A percentile compares a stretch with the other conserved stretches of the same genome.
Evolutionary conservation across 176 grass and related monocot species (phyloP).

Genomic region (Musa troglodytarum): DNA sequence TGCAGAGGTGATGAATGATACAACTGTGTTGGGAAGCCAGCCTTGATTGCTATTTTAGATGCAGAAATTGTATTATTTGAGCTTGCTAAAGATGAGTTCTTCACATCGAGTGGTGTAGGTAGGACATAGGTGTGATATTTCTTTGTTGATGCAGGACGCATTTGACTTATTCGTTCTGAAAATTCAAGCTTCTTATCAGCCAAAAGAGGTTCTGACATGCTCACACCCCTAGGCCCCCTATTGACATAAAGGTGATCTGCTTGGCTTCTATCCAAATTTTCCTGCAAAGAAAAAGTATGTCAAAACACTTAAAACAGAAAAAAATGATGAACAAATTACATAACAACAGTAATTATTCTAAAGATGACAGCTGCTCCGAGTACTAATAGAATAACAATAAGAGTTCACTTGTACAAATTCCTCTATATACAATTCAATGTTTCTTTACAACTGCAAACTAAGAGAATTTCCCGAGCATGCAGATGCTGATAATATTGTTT

Average conservation of each 20-base stretch:
- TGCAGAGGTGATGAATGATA: slow-evolving; percentile 66
- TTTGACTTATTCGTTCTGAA: slow-evolving; percentile 52
- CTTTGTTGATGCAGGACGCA: slow-evolving; percentile 55
- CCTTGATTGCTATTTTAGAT: slow-evolving; percentile 36
- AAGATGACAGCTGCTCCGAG: neutral
- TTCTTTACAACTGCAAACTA: no score
- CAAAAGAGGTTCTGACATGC: slow-evolving; percentile 76
- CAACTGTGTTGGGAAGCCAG: slow-evolving; percentile 15
- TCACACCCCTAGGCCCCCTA: slow-evolving; percentile 38
- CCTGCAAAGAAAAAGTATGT: slow-evolving; percentile 29
- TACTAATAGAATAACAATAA: neutral
- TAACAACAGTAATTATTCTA: neutral
- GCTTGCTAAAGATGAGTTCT: slow-evolving; percentile 29
- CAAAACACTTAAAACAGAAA: neutral
- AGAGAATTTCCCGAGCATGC: no score
- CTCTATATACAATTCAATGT: no score
- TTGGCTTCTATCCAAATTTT: slow-evolving; percentile 49
- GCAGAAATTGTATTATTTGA: slow-evolving; percentile 33
- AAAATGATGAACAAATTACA: neutral
- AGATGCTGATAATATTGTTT: no score
- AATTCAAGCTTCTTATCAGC: slow-evolving; percentile 56
- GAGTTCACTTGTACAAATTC: neutral
- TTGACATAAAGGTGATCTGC: slow-evolving; percentile 36
- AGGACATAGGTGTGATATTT: slow-evolving; percentile 84
- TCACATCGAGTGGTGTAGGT: slow-evolving; percentile 61